phyloP scores from a whole-genome alignment of 495 filamentous ascomycete species.

The Xylaria acuta region DNA sequence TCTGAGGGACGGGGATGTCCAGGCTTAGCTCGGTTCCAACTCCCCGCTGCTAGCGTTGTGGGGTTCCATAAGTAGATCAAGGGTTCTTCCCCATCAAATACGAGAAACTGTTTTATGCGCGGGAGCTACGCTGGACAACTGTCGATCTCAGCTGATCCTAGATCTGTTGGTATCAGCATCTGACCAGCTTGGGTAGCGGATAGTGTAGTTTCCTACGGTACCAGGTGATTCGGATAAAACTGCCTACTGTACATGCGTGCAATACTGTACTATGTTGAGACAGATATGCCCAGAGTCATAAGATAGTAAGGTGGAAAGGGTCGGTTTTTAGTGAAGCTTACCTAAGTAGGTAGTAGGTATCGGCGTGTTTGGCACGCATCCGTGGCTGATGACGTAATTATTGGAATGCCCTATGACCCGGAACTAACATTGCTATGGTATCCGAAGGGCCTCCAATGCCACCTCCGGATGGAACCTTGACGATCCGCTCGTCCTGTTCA shows the following conservation, averaged over 20 bases:
- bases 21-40: conserved; percentile 7
- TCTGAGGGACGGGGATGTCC: not conserved
- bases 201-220: not conserved
- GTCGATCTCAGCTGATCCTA: conserved; percentile 16
- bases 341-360: no score
- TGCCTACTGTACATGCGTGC: not conserved
- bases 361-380: not conserved
- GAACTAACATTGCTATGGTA: not conserved
- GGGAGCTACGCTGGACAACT: not conserved
- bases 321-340: no score
- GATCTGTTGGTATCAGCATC: not conserved
- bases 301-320: no score
- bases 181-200: not conserved
- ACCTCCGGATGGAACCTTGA: not conserved
- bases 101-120: conserved; percentile 13
- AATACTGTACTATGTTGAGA: no score
- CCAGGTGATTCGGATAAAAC: not conserved
- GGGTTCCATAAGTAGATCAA: conserved; percentile 11
- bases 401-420: not conserved
- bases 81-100: conserved; percentile 19
- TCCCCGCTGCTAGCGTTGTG: conserved; percentile 15
- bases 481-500: not conserved
- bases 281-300: not conserved
- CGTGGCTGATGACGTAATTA: not conserved
- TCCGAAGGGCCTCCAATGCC: not conserved